phyloP scores from a whole-genome alignment of 129 eudicot species.

The Flaveria robusta region DNA sequence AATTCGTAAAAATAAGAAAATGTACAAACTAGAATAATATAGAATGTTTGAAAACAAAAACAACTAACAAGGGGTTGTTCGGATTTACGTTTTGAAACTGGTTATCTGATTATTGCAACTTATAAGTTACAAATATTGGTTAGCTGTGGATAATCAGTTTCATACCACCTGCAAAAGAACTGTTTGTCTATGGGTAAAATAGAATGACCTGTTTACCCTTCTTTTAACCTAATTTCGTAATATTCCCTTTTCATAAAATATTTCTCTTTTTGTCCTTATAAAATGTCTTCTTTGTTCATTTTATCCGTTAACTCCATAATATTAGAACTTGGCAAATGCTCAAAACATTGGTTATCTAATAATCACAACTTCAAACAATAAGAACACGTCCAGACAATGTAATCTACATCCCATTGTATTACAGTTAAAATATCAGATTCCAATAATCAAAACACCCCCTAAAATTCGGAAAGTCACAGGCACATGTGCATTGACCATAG shows the following conservation, averaged over 20 bases:
- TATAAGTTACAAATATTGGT: neutral
- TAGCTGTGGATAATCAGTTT: neutral
- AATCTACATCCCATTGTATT: constrained; percentile 6
- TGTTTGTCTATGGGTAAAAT: neutral
- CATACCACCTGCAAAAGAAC: neutral
- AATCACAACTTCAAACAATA: neutral
- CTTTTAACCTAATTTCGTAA: neutral
- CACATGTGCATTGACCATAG: neutral
- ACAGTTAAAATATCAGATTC: neutral
- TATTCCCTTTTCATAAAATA: neutral
- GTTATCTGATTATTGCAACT: neutral
- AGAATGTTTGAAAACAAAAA: neutral
- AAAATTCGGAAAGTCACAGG: constrained; percentile 3
- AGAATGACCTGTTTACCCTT: neutral
- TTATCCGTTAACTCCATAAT: neutral
- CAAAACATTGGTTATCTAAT: neutral
- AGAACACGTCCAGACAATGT: neutral
- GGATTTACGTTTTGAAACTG: neutral
- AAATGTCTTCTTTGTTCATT: neutral
- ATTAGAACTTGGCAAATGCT: neutral
- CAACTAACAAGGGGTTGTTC: neutral
- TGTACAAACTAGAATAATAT: neutral
- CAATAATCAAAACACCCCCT: constrained; percentile 3
- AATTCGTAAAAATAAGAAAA: constrained; percentile 8
- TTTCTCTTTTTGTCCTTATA: neutral